Evolutionary conservation across 1,139 yeast genomes (phyloP).

Genomic region (Kodamaea suecica): DNA sequence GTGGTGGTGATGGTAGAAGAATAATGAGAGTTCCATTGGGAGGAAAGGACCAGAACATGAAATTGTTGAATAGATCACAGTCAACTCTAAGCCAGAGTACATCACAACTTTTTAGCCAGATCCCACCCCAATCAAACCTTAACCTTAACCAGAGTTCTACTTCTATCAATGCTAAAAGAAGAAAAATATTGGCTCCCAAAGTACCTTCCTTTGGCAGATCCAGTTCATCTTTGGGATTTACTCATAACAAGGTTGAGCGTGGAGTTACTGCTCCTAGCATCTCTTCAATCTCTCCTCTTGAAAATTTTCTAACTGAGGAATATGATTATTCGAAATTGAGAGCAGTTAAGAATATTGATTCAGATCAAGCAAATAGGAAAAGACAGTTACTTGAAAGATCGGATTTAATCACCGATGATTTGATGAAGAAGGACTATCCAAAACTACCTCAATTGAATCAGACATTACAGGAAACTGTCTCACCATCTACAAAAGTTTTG

Average conservation of each 20-base stretch:
- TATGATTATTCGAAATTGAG: background rate
- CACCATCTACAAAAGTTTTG: conserved; percentile 5
- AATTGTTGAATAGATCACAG: conserved; percentile 35
- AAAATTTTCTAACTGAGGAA: background rate
- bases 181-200: conserved; percentile 16
- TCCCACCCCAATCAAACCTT: no score
- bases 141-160: conserved; percentile 3
- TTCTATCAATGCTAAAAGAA: no score
- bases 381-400: background rate
- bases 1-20: background rate
- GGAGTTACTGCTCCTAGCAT: no score
- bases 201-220: conserved; percentile 34
- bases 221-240: conserved; percentile 40
- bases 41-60: conserved; percentile 44
- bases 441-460: conserved; percentile 6
- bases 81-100: conserved; percentile 22
- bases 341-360: background rate
- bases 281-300: background rate
- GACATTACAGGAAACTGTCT: conserved; percentile 4
- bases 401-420: conserved; percentile 5
- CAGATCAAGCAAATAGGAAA: background rate
- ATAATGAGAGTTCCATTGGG: conserved; percentile 43
- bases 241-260: conserved; percentile 5
- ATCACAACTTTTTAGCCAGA: no score
- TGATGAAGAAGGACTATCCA: conserved; percentile 6